phyloP scores from a whole-genome alignment of 2,329 filamentous ascomycete genomes.

The Talaromyces atroroseus region DNA sequence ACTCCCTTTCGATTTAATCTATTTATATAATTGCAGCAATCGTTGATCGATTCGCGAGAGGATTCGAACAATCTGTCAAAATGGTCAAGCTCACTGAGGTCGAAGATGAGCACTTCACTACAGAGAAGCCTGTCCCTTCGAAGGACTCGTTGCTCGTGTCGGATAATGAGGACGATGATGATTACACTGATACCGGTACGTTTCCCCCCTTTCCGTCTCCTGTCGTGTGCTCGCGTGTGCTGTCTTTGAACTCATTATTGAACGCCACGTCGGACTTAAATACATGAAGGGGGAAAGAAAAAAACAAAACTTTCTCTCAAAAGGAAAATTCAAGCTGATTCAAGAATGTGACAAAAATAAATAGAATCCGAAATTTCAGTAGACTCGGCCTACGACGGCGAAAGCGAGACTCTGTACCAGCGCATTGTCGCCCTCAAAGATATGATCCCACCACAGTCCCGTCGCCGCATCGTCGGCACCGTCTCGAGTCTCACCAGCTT shows the following conservation, averaged over 20 bases:
- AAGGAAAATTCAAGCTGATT: too few relatives aligned
- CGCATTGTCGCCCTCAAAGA: conserved; percentile 68
- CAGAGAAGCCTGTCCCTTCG: conserved; percentile 59
- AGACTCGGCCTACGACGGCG: conserved; percentile 60
- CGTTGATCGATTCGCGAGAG: background rate
- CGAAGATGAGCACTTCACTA: conserved; percentile 88
- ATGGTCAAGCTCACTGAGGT: conserved; percentile 99
- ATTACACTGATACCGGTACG: conserved; percentile 88
- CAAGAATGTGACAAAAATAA: too few relatives aligned
- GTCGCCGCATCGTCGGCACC: conserved; percentile 61
- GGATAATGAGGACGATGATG: conserved; percentile 62
- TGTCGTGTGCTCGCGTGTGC: background rate
- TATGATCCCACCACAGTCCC: conserved; percentile 67
- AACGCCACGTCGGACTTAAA: too few relatives aligned
- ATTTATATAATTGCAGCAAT: background rate
- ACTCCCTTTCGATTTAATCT: background rate
- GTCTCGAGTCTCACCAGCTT: conserved; percentile 42
- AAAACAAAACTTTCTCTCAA: background rate
- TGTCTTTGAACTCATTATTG: too few relatives aligned
- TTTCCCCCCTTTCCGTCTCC: conserved; percentile 10
- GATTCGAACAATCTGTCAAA: conserved; percentile 23
- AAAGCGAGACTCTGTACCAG: conserved; percentile 59
- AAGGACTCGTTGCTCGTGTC: conserved; percentile 49
- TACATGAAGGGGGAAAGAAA: too few relatives aligned
- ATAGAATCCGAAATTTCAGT: conserved; percentile 79